Percentiles rank a stretch among this genome's conserved stretches.
Evolutionary conservation across 441 rosid species (phyloP).

Genomic region (Rhodomyrtus psidioides): DNA sequence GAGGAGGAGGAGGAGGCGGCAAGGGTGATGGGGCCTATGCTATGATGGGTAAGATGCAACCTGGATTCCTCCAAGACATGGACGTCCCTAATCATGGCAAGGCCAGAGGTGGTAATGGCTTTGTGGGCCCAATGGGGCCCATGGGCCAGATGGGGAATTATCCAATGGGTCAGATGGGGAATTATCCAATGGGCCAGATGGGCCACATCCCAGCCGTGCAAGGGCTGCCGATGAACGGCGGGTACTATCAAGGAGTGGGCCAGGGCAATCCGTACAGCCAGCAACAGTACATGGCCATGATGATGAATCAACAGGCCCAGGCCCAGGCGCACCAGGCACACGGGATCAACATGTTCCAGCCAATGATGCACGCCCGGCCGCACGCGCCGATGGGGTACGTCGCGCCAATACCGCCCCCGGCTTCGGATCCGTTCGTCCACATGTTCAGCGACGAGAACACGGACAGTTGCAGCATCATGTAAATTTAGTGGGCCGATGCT

Average conservation of each 20-base stretch:
- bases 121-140: background rate
- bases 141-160: conserved; percentile 13
- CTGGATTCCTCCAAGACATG: conserved; percentile 29
- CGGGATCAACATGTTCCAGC: conserved; percentile 73
- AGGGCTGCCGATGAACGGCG: conserved; percentile 66
- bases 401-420: conserved; percentile 41
- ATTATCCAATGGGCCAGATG: conserved; percentile 27
- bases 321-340: conserved; percentile 12
- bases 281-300: conserved; percentile 67
- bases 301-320: conserved; percentile 76
- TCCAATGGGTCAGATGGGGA: conserved; percentile 20
- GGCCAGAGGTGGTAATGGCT: conserved; percentile 9
- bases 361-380: conserved; percentile 77
- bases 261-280: conserved; percentile 30
- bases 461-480: conserved; percentile 82
- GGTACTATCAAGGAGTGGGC: conserved; percentile 37
- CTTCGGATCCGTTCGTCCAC: conserved; percentile 53
- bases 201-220: conserved; percentile 50
- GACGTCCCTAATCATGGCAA: conserved; percentile 20
- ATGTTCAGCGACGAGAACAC: conserved; percentile 89
- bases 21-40: conserved; percentile 40
- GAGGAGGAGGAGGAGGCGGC: background rate
- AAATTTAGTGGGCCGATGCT: background rate
- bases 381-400: conserved; percentile 50
- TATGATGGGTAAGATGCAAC: conserved; percentile 30